Percentiles rank a stretch among this genome's conserved stretches.
phyloP scores from a whole-genome alignment of 306 rosid species.

The Ammopiptanthus mongolicus region DNA sequence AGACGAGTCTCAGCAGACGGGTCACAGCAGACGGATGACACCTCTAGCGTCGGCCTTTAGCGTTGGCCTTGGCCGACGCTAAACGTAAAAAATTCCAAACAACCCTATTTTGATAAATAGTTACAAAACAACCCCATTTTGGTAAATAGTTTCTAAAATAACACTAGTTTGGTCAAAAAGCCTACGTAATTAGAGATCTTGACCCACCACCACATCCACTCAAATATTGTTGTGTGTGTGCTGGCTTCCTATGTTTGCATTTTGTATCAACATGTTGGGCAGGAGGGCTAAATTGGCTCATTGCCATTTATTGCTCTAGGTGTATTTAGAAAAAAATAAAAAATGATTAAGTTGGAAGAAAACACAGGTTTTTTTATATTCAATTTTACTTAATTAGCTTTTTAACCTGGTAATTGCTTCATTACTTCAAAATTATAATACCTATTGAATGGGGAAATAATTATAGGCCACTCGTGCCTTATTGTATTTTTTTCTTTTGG shows the following conservation, averaged over 20 bases:
- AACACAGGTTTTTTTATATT: background rate
- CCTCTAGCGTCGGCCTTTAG: too few species aligned
- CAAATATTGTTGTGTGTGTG: constrained; percentile 13
- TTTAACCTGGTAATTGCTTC: background rate
- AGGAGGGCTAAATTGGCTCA: background rate
- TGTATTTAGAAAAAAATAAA: background rate
- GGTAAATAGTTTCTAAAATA: too few species aligned
- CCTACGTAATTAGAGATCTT: constrained; percentile 18
- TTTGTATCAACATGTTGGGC: constrained; percentile 17
- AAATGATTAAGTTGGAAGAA: background rate
- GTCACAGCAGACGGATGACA: too few species aligned
- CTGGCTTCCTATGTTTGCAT: constrained; percentile 22
- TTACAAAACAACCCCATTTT: too few species aligned
- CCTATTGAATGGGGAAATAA: too few species aligned
- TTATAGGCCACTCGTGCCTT: background rate
- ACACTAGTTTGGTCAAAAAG: too few species aligned
- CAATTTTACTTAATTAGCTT: background rate
- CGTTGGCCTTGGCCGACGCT: too few species aligned
- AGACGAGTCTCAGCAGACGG: too few species aligned
- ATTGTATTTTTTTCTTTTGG: background rate
- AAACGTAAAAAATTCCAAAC: too few species aligned
- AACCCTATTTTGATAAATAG: too few species aligned
- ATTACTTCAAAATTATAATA: too few species aligned
- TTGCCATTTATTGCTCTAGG: constrained; percentile 20
- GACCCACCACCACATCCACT: constrained; percentile 55